Percentiles rank a stretch among this genome's conserved stretches.
These are phyloP conservation scores for Clitopilus hobsonii DNA, from an alignment of 768 basidiomycete species.

Conservation along the genomic window DNA sequence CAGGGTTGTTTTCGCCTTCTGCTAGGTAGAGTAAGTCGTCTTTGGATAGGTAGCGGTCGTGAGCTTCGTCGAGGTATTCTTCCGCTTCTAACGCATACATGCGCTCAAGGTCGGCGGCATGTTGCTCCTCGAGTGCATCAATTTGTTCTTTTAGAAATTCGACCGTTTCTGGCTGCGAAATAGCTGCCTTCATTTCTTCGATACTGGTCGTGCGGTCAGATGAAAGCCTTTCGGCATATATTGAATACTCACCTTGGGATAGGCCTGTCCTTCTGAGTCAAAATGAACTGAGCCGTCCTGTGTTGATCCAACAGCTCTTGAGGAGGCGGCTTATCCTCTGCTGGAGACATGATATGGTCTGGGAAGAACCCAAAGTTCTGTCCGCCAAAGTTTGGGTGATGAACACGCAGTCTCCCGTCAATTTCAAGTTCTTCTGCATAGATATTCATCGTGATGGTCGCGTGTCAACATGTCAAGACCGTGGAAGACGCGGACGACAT, in stretches of 20 bases:
- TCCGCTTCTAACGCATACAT: conserved; percentile 30
- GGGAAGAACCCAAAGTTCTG: conserved; percentile 10
- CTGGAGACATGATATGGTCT: not conserved
- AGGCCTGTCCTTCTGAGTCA: conserved; percentile 31
- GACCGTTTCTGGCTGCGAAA: conserved; percentile 22
- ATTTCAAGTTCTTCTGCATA: not conserved
- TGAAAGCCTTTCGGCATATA: not conserved
- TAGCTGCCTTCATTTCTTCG: conserved; percentile 13
- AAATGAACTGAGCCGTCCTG: conserved; percentile 31
- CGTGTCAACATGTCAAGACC: not conserved
- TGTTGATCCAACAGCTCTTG: conserved; percentile 23
- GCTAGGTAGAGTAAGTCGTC: conserved; percentile 20
- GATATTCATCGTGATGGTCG: not conserved
- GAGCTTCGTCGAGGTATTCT: conserved; percentile 29
- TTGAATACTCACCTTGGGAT: conserved; percentile 32
- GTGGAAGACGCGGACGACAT: no score
- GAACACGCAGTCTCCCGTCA: not conserved
- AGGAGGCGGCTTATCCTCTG: conserved; percentile 3
- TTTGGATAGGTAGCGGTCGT: conserved; percentile 26
- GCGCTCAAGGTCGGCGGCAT: conserved; percentile 30
- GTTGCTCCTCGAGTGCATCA: conserved; percentile 20
- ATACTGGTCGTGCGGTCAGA: conserved; percentile 13
- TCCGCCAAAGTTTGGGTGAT: conserved; percentile 5
- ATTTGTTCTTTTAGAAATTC: conserved; percentile 22
- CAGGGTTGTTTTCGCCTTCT: conserved; percentile 16